Conservation (phyloP, 1,284 basidiomycete genomes). For the Psilocybe mexicana region DNA sequence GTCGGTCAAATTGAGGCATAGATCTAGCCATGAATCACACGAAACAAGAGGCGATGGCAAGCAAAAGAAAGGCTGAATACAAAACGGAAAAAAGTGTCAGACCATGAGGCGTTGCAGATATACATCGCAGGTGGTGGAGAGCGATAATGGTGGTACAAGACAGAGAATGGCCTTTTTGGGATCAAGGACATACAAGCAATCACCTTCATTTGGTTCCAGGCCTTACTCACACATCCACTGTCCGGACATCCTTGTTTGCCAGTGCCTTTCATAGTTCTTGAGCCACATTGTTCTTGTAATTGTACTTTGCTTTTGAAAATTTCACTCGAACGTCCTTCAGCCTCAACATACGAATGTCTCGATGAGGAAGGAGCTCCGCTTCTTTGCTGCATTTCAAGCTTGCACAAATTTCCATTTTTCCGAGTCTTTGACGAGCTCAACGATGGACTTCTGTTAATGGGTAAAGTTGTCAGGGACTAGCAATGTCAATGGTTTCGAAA, state of each 20-base stretch:
- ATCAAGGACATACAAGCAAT: slow-evolving; percentile 9
- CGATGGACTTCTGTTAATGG: too few species aligned
- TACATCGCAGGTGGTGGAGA: slow-evolving; percentile 1
- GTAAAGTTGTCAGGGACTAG: too few species aligned
- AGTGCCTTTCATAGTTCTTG: neutral
- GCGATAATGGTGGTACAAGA: neutral
- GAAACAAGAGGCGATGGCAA: slow-evolving; percentile 10
- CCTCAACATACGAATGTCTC: neutral
- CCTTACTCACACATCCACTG: slow-evolving; percentile 6
- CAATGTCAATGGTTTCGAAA: too few species aligned
- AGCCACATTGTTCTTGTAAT: neutral
- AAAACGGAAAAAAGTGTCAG: neutral
- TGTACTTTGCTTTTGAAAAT: neutral
- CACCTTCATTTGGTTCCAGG: slow-evolving; percentile 7
- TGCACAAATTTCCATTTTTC: neutral
- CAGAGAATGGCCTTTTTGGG: neutral
- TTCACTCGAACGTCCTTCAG: neutral
- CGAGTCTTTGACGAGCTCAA: too few species aligned
- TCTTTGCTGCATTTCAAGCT: neutral
- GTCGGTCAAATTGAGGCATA: slow-evolving; percentile 1
- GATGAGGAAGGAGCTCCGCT: neutral
- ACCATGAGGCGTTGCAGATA: slow-evolving; percentile 2
- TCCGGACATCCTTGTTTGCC: slow-evolving; percentile 5
- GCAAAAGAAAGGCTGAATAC: neutral
- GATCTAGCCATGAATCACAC: slow-evolving; percentile 4